phyloP scores from a whole-genome alignment of 2,329 filamentous ascomycete genomes.

The Scytalidium lignicola region DNA sequence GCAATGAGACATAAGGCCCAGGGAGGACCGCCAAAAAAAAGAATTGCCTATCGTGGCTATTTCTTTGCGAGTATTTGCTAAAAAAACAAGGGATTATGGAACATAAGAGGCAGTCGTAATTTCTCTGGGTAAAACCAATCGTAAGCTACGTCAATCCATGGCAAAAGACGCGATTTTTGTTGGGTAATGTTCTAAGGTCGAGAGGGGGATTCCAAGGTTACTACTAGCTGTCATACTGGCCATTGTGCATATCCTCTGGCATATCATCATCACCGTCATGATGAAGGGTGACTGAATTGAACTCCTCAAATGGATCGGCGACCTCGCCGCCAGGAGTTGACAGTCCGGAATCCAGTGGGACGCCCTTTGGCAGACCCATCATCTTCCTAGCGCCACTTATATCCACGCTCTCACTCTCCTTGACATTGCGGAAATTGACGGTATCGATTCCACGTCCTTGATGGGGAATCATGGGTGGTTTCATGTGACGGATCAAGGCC shows the following conservation, averaged over 20 bases:
- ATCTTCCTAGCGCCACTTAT: constrained; percentile 54
- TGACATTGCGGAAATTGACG: constrained; percentile 95
- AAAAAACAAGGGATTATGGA: neutral
- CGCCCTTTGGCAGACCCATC: constrained; percentile 59
- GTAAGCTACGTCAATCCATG: neutral
- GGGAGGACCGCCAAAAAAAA: neutral
- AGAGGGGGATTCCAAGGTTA: neutral
- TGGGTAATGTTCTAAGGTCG: neutral
- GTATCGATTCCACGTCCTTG: constrained; percentile 89
- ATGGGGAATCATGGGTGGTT: constrained; percentile 92
- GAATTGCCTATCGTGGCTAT: neutral
- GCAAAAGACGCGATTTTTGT: neutral
- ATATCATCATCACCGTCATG: constrained; percentile 79
- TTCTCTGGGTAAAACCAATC: neutral
- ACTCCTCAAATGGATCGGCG: constrained; percentile 92
- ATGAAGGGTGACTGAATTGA: constrained; percentile 96
- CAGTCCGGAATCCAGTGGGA: constrained; percentile 80
- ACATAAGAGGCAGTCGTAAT: neutral
- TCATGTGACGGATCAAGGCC: constrained; percentile 96
- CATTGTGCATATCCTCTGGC: no score
- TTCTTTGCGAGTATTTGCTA: neutral
- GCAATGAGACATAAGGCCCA: neutral
- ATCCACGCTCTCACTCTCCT: constrained; percentile 94
- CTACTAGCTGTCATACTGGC: neutral
- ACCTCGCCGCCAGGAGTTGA: constrained; percentile 79